Conservation (phyloP, 345 rosid genomes). For the Syzygium grande region DNA sequence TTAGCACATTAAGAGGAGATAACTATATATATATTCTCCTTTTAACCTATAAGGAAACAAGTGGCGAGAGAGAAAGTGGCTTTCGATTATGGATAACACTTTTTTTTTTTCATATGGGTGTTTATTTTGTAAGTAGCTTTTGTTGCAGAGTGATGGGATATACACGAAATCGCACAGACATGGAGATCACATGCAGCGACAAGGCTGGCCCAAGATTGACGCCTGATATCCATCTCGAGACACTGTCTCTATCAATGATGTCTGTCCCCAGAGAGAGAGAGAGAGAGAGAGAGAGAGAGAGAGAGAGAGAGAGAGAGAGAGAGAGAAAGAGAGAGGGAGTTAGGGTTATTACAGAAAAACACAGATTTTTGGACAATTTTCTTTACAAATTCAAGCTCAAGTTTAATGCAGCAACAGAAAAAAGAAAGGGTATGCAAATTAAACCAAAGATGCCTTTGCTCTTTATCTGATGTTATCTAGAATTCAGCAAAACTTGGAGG, state of each 20-base stretch:
- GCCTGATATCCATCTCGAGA: constrained; percentile 21
- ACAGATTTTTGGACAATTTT: background rate
- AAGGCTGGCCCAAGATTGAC: constrained; percentile 20
- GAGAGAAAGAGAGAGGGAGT: background rate
- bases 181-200: constrained; percentile 13
- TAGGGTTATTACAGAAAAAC: background rate
- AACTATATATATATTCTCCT: no score
- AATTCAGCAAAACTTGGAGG: background rate
- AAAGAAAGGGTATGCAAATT: background rate
- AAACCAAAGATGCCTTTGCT: background rate
- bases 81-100: background rate
- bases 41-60: background rate
- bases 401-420: background rate
- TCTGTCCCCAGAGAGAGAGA: background rate
- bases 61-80: background rate
- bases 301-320: background rate
- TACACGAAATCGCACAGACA: background rate
- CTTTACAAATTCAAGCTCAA: background rate
- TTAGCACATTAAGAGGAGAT: background rate
- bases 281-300: background rate
- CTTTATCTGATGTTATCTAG: background rate
- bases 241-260: background rate
- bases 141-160: background rate
- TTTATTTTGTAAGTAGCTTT: background rate
- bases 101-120: background rate